Percentiles rank a stretch among this genome's conserved stretches.
These are phyloP conservation scores for Colletotrichum sidae DNA, from an alignment of 2,329 filamentous ascomycete genomes.

Conservation along the genomic window DNA sequence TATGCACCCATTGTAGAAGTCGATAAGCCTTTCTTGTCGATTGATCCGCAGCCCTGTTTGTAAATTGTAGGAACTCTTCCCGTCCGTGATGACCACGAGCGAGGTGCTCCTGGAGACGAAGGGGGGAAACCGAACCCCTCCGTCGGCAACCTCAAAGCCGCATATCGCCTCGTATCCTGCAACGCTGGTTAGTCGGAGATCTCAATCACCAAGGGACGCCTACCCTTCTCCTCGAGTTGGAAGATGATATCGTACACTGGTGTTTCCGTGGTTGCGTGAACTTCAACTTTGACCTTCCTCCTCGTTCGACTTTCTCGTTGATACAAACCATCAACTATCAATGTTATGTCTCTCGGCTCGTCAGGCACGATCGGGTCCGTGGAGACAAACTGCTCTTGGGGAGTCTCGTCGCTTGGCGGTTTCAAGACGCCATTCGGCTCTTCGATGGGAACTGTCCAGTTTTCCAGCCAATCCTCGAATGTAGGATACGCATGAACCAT, in stretches of 20 bases:
- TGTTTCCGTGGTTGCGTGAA: not conserved
- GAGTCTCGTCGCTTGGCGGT: not conserved
- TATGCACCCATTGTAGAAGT: constrained; percentile 12
- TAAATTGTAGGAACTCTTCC: not conserved
- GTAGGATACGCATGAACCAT: not conserved
- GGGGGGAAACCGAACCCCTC: not conserved
- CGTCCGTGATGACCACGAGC: constrained; percentile 3
- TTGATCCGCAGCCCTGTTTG: not conserved
- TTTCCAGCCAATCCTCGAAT: constrained; percentile 8
- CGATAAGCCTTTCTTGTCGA: not conserved
- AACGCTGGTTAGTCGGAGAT: not conserved
- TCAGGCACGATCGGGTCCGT: not conserved
- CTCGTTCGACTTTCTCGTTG: not conserved
- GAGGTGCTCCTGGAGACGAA: constrained; percentile 6
- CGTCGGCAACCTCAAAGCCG: not conserved
- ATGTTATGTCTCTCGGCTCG: not conserved
- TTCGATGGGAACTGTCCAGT: not conserved
- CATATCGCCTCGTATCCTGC: not conserved
- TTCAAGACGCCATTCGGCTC: not conserved
- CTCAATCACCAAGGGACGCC: not conserved
- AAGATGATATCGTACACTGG: constrained; percentile 7
- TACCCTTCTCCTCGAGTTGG: constrained; percentile 2
- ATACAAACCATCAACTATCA: not conserved
- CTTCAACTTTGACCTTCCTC: not conserved
- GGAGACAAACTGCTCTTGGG: no score